These are phyloP conservation scores for Phytopythium litorale DNA, from an alignment of 352 stramenopile genomes.

Conservation along the genomic window DNA sequence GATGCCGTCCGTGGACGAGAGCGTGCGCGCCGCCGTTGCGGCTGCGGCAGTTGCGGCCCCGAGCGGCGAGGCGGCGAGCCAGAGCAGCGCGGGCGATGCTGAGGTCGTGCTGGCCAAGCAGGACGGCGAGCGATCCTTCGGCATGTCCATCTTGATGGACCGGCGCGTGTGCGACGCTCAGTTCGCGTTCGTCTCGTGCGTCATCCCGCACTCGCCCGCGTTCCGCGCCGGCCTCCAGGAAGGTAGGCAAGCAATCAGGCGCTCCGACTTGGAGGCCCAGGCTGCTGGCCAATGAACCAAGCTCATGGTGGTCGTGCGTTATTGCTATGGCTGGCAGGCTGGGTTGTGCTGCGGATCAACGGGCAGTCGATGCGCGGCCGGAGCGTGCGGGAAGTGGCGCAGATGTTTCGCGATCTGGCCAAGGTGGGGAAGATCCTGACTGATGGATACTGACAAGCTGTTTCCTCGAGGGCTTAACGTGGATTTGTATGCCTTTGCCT, in stretches of 20 bases:
- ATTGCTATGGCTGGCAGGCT: constrained; percentile 20
- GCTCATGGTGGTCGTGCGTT: neutral
- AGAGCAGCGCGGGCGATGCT: constrained; percentile 9
- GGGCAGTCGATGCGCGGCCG: constrained; percentile 23
- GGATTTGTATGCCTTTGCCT: neutral
- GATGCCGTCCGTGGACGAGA: neutral
- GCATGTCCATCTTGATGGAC: constrained; percentile 59
- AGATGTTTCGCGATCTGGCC: constrained; percentile 36
- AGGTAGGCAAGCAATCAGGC: constrained; percentile 19
- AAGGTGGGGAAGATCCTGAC: constrained; percentile 2
- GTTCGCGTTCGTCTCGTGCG: constrained; percentile 48
- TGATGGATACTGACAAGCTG: neutral
- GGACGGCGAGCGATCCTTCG: constrained; percentile 53
- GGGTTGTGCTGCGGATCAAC: constrained; percentile 38
- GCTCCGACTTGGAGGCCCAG: neutral
- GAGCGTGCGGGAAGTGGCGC: constrained; percentile 33
- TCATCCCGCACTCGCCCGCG: constrained; percentile 53
- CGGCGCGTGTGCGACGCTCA: constrained; percentile 10
- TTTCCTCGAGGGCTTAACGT: neutral
- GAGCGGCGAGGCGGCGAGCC: neutral
- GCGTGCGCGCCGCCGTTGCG: neutral
- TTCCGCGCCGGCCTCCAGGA: constrained; percentile 44
- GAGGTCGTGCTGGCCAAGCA: constrained; percentile 36
- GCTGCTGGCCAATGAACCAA: neutral
- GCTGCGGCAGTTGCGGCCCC: neutral